These are phyloP conservation scores for Forsythia suspensa DNA, from an alignment of 257 asterid species.

Conservation along the genomic window DNA sequence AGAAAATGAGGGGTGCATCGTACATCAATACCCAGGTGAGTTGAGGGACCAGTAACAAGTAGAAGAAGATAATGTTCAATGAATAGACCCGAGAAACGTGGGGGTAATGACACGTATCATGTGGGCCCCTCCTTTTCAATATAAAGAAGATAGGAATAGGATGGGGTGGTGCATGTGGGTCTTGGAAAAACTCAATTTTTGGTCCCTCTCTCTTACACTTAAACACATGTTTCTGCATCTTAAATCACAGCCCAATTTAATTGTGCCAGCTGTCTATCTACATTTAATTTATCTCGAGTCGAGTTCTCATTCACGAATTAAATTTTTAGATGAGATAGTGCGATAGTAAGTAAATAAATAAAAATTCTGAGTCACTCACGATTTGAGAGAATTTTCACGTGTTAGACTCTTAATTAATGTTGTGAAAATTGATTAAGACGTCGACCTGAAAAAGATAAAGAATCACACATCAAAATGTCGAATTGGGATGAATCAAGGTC, in stretches of 20 bases:
- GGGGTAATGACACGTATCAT: constrained; percentile 28
- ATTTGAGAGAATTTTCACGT: too few relatives aligned
- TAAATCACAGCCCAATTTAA: constrained; percentile 23
- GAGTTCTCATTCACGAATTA: too few relatives aligned
- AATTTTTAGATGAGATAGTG: too few relatives aligned
- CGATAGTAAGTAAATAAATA: too few relatives aligned
- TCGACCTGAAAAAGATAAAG: neutral
- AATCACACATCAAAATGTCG: too few relatives aligned
- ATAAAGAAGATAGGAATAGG: neutral
- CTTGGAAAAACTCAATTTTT: neutral
- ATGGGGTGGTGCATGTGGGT: constrained; percentile 22
- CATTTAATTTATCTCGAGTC: neutral
- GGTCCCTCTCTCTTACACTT: constrained; percentile 6
- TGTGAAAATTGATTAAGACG: too few relatives aligned
- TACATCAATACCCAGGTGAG: constrained; percentile 6
- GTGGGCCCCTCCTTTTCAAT: neutral
- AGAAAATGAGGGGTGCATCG: neutral
- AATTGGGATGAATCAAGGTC: neutral
- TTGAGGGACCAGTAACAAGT: constrained; percentile 10
- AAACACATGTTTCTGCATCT: constrained; percentile 17
- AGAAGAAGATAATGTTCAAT: constrained; percentile 11
- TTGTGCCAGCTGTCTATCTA: constrained; percentile 22
- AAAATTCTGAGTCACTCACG: too few relatives aligned
- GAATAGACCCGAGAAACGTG: constrained; percentile 30
- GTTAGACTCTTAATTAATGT: neutral